Percentiles rank a stretch among this genome's conserved stretches.
Conservation (phyloP, 305 asterid species). For the Plantago coronopus region DNA sequence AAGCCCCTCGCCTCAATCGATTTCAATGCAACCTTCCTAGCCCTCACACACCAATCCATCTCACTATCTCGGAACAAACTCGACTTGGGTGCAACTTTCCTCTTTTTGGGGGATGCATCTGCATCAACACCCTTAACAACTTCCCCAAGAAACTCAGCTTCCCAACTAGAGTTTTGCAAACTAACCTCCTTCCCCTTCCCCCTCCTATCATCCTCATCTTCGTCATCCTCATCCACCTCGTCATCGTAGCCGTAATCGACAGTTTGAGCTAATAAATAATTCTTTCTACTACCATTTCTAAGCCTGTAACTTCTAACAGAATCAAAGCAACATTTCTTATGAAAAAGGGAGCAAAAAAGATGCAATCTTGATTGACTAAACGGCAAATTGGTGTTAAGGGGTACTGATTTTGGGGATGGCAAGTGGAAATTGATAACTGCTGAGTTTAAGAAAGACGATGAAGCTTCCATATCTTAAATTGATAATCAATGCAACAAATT, state of each 20-base stretch:
- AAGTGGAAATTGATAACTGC: constrained; percentile 31
- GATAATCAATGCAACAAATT: not conserved
- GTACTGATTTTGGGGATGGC: constrained; percentile 25
- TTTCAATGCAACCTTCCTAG: constrained; percentile 79
- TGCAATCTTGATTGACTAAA: constrained; percentile 22
- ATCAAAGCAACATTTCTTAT: constrained; percentile 33
- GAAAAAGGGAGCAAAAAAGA: constrained; percentile 31
- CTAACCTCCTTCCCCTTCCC: constrained; percentile 22
- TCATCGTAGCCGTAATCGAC: constrained; percentile 22
- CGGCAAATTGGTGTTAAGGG: constrained; percentile 15
- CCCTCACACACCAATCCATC: constrained; percentile 95
- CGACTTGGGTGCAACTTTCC: constrained; percentile 40
- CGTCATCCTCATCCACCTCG: constrained; percentile 18
- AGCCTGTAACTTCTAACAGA: constrained; percentile 16
- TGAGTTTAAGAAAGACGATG: constrained; percentile 30
- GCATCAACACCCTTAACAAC: constrained; percentile 19
- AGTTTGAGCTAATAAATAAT: constrained; percentile 21
- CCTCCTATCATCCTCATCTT: constrained; percentile 10
- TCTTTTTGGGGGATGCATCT: constrained; percentile 38
- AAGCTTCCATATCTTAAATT: constrained; percentile 44
- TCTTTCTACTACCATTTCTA: constrained; percentile 11
- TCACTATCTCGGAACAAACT: constrained; percentile 47
- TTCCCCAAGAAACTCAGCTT: constrained; percentile 74
- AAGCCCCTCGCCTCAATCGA: constrained; percentile 86
- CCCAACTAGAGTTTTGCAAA: constrained; percentile 43